These are phyloP conservation scores for Mrakia gelida DNA, from an alignment of 768 basidiomycete genomes.

Conservation along the genomic window DNA sequence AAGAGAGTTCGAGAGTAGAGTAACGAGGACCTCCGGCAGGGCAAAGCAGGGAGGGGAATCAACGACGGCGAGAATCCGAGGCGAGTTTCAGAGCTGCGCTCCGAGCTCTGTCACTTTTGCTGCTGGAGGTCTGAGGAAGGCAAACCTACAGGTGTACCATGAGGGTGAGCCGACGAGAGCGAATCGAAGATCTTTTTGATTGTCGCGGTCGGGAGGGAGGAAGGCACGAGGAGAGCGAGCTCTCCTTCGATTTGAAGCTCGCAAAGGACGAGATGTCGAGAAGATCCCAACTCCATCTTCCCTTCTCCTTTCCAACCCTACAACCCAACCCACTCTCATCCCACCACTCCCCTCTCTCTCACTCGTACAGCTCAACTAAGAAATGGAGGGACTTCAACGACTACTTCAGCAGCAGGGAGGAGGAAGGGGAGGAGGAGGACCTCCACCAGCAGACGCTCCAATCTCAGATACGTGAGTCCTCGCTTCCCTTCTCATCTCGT, in stretches of 20 bases:
- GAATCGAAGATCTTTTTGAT: too few species aligned
- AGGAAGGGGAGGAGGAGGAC: conserved; percentile 26
- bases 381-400: conserved; percentile 31
- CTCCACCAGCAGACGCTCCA: conserved; percentile 25
- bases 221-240: neutral
- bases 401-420: conserved; percentile 25
- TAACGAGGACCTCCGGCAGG: too few species aligned
- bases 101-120: too few species aligned
- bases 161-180: too few species aligned
- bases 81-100: too few species aligned
- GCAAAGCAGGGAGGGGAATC: too few species aligned
- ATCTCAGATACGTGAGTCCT: conserved; percentile 29
- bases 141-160: too few species aligned
- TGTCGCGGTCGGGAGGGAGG: neutral
- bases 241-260: neutral
- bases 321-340: neutral
- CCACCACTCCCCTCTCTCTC: neutral
- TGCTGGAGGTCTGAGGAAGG: too few species aligned
- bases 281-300: neutral
- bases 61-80: too few species aligned
- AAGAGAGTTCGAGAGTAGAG: too few species aligned
- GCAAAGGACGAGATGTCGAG: neutral
- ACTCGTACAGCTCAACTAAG: neutral
- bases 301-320: neutral
- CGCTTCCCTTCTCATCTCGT: neutral